These are phyloP conservation scores for Fraxinus paxiana DNA, from an alignment of 305 asterid species.

Conservation along the genomic window DNA sequence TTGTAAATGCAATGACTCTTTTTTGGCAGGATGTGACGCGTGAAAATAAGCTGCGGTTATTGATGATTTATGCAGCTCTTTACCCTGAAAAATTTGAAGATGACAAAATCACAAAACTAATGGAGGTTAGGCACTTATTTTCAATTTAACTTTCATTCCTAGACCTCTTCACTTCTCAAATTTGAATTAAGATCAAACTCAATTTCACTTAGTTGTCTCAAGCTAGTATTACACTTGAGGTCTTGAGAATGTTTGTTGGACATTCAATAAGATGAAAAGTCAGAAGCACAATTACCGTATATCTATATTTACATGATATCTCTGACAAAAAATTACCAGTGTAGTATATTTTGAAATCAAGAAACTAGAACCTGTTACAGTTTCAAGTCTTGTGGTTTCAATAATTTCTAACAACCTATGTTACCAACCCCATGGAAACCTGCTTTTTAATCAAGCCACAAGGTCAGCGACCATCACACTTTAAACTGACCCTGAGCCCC, in stretches of 20 bases:
- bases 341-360: neutral
- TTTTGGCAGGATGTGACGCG: constrained; percentile 73
- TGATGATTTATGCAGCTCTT: constrained; percentile 94
- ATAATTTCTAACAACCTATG: neutral
- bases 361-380: neutral
- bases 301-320: neutral
- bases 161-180: neutral
- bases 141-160: neutral
- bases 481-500: neutral
- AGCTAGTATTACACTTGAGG: neutral
- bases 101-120: constrained; percentile 69
- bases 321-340: neutral
- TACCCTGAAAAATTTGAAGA: constrained; percentile 95
- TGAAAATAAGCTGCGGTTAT: constrained; percentile 81
- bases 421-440: neutral
- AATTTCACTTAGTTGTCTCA: neutral
- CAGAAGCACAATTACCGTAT: neutral
- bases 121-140: constrained; percentile 61
- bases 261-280: neutral
- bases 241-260: neutral
- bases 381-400: neutral
- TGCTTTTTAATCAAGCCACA: neutral
- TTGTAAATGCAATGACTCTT: constrained; percentile 8
- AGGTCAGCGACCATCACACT: neutral
- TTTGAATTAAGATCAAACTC: neutral